These are phyloP conservation scores for Ilyonectria sp. DNA, from an alignment of 2,329 filamentous ascomycete species.

Conservation along the genomic window DNA sequence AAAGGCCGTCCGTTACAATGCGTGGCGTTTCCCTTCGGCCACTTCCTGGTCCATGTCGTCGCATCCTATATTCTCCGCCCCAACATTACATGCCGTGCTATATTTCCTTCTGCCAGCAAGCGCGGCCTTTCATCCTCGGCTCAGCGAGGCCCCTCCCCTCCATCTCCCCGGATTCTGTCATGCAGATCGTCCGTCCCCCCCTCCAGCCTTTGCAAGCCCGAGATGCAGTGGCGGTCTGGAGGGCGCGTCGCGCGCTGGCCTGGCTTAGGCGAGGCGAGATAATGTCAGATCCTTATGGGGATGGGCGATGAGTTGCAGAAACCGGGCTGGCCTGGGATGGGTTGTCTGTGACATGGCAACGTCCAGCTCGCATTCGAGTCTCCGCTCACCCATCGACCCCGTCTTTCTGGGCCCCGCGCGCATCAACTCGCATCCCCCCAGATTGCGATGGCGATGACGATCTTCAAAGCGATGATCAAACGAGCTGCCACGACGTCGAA, in stretches of 20 bases:
- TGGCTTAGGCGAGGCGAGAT: conserved; percentile 20
- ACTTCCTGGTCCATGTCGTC: conserved; percentile 22
- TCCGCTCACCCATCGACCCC: conserved; percentile 6
- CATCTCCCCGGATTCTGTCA: conserved; percentile 38
- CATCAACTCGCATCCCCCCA: conserved; percentile 8
- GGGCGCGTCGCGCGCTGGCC: conserved; percentile 17
- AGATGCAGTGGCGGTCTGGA: conserved; percentile 34
- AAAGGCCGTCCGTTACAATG: conserved; percentile 7
- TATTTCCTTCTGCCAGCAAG: conserved; percentile 24
- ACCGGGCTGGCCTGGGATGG: conserved; percentile 13
- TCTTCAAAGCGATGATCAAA: conserved; percentile 6
- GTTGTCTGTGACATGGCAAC: conserved; percentile 18
- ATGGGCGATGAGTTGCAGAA: conserved; percentile 19
- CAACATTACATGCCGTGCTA: conserved; percentile 21
- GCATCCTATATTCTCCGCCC: conserved; percentile 28
- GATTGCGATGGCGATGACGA: conserved; percentile 8
- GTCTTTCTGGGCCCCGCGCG: background rate
- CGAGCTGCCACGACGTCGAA: background rate
- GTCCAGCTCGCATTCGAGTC: conserved; percentile 8
- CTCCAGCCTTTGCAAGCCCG: conserved; percentile 3
- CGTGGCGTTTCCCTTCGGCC: conserved; percentile 19
- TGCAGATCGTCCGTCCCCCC: conserved; percentile 32
- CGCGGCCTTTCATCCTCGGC: conserved; percentile 31
- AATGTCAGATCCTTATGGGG: conserved; percentile 9
- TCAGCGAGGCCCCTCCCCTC: conserved; percentile 27